phyloP scores from a whole-genome alignment of 768 basidiomycete genomes.

The Chlorophyllum brunneum region DNA sequence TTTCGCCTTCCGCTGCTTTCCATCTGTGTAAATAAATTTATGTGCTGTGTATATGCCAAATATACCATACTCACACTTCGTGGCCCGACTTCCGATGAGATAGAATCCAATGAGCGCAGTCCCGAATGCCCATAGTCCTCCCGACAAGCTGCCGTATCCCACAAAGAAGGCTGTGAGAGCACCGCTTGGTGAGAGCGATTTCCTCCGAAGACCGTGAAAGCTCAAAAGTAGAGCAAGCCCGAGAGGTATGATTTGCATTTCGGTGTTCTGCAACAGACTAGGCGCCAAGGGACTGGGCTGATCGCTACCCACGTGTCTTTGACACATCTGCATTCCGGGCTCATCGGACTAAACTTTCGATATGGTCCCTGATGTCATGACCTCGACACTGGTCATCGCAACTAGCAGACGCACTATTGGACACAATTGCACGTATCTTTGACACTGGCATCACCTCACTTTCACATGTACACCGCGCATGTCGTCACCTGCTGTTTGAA shows the following conservation, averaged over 20 bases:
- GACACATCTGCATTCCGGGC: too few species aligned
- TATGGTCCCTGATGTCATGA: too few species aligned
- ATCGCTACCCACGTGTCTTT: too few species aligned
- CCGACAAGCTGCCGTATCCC: conserved; percentile 69
- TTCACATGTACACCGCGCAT: too few species aligned
- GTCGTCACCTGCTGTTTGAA: too few species aligned
- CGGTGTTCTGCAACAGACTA: too few species aligned
- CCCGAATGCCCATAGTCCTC: conserved; percentile 63
- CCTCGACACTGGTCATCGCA: too few species aligned
- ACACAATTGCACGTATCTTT: too few species aligned
- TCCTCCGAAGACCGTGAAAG: conserved; percentile 65
- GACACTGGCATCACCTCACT: too few species aligned
- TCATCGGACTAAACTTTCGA: too few species aligned
- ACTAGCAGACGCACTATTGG: too few species aligned
- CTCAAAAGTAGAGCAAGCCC: conserved; percentile 51
- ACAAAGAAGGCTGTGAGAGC: conserved; percentile 74
- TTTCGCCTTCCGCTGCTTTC: conserved; percentile 67
- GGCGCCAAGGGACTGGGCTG: too few species aligned
- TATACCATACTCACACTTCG: conserved; percentile 54
- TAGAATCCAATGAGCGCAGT: conserved; percentile 73
- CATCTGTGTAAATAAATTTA: conserved; percentile 36
- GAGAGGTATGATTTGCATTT: conserved; percentile 27
- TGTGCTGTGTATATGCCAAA: background rate
- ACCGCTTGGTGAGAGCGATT: conserved; percentile 75
- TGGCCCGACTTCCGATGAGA: conserved; percentile 75